Conservation (phyloP, 78 protist species). For the Tieghemostelium lacteum region DNA sequence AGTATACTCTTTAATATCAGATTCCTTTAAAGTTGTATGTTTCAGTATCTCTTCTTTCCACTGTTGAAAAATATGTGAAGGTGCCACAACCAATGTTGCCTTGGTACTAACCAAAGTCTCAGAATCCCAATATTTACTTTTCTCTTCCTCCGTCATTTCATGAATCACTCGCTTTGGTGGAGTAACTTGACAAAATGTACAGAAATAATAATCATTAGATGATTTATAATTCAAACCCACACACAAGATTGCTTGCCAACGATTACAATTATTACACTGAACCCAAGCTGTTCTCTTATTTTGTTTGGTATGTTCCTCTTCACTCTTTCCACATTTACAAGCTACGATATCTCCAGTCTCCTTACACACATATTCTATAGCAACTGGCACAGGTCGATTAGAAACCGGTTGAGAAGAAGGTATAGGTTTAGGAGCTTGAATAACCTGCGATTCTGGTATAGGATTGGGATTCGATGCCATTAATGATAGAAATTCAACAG, state of each 20-base stretch:
- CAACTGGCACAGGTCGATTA: neutral
- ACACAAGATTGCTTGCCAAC: conserved; percentile 18
- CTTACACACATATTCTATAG: conserved; percentile 4
- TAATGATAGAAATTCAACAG: conserved; percentile 49
- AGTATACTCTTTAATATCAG: neutral
- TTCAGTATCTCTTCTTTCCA: conserved; percentile 71
- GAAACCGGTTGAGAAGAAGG: neutral
- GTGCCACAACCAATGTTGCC: conserved; percentile 61
- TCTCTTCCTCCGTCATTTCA: neutral
- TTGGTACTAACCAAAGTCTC: neutral
- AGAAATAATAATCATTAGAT: conserved; percentile 2
- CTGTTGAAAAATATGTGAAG: conserved; percentile 49
- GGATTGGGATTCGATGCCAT: neutral
- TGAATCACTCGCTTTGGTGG: neutral
- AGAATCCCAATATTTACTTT: conserved; percentile 11
- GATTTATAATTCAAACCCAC: conserved; percentile 10
- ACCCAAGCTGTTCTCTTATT: conserved; percentile 10
- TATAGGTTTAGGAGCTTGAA: neutral
- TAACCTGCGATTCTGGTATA: neutral
- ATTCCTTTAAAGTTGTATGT: conserved; percentile 36
- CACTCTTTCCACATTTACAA: conserved; percentile 34
- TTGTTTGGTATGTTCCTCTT: conserved; percentile 11
- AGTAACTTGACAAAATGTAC: conserved; percentile 11
- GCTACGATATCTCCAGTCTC: conserved; percentile 38
- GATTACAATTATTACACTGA: conserved; percentile 15